A percentile compares a stretch with the other conserved stretches of the same genome.
phyloP scores from a whole-genome alignment of 2,329 filamentous ascomycete species.

The Leptoxyphium fumago region DNA sequence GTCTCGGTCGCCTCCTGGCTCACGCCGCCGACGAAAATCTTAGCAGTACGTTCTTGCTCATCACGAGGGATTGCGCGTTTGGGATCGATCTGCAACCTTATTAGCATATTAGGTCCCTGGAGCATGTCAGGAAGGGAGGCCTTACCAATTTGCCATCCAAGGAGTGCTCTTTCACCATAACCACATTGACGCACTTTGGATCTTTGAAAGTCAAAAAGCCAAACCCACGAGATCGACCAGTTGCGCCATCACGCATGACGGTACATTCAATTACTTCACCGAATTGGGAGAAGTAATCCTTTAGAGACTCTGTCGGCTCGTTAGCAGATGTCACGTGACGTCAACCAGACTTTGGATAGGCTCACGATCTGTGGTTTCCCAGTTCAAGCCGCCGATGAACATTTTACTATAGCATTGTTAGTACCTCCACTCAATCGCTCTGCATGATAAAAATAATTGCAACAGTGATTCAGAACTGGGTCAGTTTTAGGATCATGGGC shows the following conservation, averaged over 20 bases:
- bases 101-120: too few species aligned
- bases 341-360: slow-evolving; percentile 9
- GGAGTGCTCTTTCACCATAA: slow-evolving; percentile 99
- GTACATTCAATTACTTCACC: slow-evolving; percentile 96
- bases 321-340: slow-evolving; percentile 15
- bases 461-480: neutral
- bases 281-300: slow-evolving; percentile 95
- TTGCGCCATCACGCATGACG: slow-evolving; percentile 95
- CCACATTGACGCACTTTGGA: slow-evolving; percentile 92
- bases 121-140: too few species aligned
- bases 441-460: neutral
- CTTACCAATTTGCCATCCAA: slow-evolving; percentile 96
- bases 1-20: slow-evolving; percentile 94
- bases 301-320: slow-evolving; percentile 61
- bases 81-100: slow-evolving; percentile 64
- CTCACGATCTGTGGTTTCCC: slow-evolving; percentile 98
- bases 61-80: slow-evolving; percentile 95
- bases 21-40: slow-evolving; percentile 96
- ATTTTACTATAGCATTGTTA: slow-evolving; percentile 58
- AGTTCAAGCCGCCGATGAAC: slow-evolving; percentile 98
- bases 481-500: slow-evolving; percentile 5
- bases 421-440: slow-evolving; percentile 12
- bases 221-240: slow-evolving; percentile 86
- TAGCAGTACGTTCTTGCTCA: slow-evolving; percentile 95
- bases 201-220: slow-evolving; percentile 97